Conservation (phyloP, 2,329 filamentous ascomycete species). For the Colletotrichum lentis region DNA sequence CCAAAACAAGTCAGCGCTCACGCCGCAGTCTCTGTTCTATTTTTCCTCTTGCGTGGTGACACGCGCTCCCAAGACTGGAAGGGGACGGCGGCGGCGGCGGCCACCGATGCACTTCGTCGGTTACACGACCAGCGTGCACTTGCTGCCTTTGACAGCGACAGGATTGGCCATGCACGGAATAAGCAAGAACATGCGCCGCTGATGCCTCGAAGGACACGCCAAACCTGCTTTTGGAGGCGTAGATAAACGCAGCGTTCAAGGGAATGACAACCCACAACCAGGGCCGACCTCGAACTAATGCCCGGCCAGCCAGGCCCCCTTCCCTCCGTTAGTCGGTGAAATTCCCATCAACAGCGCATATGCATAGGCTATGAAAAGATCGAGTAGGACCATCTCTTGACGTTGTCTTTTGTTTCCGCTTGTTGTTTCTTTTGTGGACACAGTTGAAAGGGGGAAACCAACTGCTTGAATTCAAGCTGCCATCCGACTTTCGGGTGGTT, state of each 20-base stretch:
- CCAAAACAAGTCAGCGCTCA: neutral
- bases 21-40: constrained; percentile 3
- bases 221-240: constrained; percentile 10
- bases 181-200: neutral
- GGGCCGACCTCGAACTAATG: neutral
- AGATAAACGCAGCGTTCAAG: neutral
- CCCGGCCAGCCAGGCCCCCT: neutral
- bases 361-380: constrained; percentile 20
- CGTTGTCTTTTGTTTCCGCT: neutral
- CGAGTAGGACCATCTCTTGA: neutral
- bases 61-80: neutral
- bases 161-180: constrained; percentile 10
- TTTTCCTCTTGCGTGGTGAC: neutral
- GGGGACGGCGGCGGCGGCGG: too few relatives aligned
- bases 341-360: constrained; percentile 1
- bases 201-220: constrained; percentile 18
- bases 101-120: neutral
- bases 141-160: constrained; percentile 2
- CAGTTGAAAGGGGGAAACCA: neutral
- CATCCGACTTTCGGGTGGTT: neutral
- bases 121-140: neutral
- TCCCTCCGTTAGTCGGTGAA: neutral
- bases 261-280: neutral
- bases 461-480: too few relatives aligned
- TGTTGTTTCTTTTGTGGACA: neutral